These are phyloP conservation scores for Bathelium albidoporum DNA, from an alignment of 495 filamentous ascomycete species.

Conservation along the genomic window DNA sequence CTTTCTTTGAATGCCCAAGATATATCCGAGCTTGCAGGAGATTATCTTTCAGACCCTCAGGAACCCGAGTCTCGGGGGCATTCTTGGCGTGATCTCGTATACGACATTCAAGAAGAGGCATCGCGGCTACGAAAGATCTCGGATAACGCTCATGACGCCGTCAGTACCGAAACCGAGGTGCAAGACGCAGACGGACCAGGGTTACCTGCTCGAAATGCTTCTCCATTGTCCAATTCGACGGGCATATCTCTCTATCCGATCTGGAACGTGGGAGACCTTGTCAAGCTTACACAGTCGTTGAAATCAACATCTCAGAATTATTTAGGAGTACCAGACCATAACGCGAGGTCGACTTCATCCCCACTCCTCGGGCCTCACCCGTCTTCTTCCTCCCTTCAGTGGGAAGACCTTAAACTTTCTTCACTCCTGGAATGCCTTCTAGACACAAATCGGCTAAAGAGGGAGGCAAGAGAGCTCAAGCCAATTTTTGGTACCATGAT, in stretches of 20 bases:
- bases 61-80: conserved; percentile 28
- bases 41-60: conserved; percentile 56
- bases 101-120: conserved; percentile 22
- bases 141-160: conserved; percentile 1
- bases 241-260: background rate
- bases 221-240: background rate
- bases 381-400: background rate
- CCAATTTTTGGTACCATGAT: background rate
- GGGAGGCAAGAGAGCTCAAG: background rate
- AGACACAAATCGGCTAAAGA: background rate
- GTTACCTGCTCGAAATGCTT: background rate
- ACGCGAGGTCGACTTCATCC: background rate
- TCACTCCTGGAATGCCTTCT: background rate
- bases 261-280: background rate
- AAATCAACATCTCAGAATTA: background rate
- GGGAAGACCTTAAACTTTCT: conserved; percentile 1
- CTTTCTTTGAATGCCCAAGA: conserved; percentile 69
- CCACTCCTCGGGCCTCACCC: background rate
- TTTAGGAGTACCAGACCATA: background rate
- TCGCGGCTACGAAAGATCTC: conserved; percentile 2
- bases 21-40: conserved; percentile 65
- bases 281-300: background rate
- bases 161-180: conserved; percentile 11
- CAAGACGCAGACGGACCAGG: conserved; percentile 16
- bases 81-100: conserved; percentile 29